Base-by-base conservation (phyloP, 352 stramenopile genomes). In the Labyrinthula sp. region DNA sequence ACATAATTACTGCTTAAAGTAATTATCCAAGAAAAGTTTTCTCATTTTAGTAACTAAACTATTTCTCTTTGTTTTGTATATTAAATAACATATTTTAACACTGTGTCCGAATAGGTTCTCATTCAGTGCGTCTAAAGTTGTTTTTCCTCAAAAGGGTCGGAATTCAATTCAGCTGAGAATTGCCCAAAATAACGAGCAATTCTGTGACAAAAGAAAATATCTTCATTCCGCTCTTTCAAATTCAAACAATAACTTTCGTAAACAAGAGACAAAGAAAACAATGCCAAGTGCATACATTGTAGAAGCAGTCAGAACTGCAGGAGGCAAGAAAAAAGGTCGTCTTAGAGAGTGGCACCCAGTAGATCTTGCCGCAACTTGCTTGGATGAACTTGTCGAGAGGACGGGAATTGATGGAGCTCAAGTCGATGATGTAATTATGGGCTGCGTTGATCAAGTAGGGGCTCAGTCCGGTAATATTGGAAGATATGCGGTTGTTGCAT, bases 221-320 rank as follows among this genome's bases (percentile, higher is more conserved):
- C n/a, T n/a, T n/a, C n/a, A n/a, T n/a, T n/a, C 28, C 28, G 12
- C 12, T 12, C 28, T 15, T 12, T 33, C 28, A 33, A 33, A 15
- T 15, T 12, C 28, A 15, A n/a, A 33, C 12, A 12, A 33, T 12
- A 12, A 33, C 12, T 12, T 33, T 15, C 12, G 28, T 12, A 15
- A 33, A 15, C 12, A 15, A 33, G 28, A n/a, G 28, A 33, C 12
- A 33, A 15, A 12, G 12, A 33, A 33, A 33, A 15, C 43, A 37
- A 52, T 52, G 43, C 43, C 43, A 12, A 57, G 20, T 1, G 54
- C 54, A 14, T 60, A 60, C 27, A 60, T 60, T 24, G 54, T 60
- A 21, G 38, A 60, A 25, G 38, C 39, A 7, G 30, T 29, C 23
- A 48, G 54, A 26, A 61, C 49, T 18, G 54, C 54, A n/a, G 54